Evolutionary conservation across 495 filamentous ascomycete genomes (phyloP).

Genomic region (Articulospora tetracladia): DNA sequence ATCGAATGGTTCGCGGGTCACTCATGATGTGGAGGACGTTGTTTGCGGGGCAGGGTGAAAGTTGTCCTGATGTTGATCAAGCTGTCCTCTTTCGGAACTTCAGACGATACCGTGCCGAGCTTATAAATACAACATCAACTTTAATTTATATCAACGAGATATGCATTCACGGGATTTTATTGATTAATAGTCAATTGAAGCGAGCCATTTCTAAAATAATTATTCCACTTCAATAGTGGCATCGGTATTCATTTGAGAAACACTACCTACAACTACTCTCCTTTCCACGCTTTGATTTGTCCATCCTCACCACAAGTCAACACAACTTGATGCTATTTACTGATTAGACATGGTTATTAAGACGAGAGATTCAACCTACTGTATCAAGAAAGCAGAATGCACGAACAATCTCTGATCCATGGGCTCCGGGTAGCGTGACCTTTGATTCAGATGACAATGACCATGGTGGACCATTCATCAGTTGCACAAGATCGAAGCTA

Average conservation of each 20-base stretch:
- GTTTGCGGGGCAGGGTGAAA: slow-evolving; percentile 9
- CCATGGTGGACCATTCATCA: slow-evolving; percentile 57
- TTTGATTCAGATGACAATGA: slow-evolving; percentile 53
- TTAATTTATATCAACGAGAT: background rate
- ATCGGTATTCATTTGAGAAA: background rate
- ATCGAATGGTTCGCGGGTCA: background rate
- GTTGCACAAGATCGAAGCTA: slow-evolving; percentile 63
- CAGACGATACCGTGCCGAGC: background rate
- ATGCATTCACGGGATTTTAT: no score
- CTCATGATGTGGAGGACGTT: slow-evolving; percentile 7
- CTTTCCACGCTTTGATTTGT: slow-evolving; percentile 59
- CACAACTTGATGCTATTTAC: slow-evolving; percentile 54
- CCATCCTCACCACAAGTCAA: slow-evolving; percentile 82
- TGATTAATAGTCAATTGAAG: no score
- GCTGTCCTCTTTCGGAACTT: slow-evolving; percentile 20
- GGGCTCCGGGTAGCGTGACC: slow-evolving; percentile 68
- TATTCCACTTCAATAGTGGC: no score
- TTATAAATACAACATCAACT: background rate
- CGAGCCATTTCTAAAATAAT: background rate
- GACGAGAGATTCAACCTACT: slow-evolving; percentile 36
- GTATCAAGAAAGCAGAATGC: slow-evolving; percentile 70
- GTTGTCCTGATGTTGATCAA: slow-evolving; percentile 14
- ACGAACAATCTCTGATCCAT: slow-evolving; percentile 80
- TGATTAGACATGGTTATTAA: slow-evolving; percentile 15
- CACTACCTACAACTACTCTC: slow-evolving; percentile 7